Conservation (phyloP, 441 rosid species). For the Euphorbia celastroides region DNA sequence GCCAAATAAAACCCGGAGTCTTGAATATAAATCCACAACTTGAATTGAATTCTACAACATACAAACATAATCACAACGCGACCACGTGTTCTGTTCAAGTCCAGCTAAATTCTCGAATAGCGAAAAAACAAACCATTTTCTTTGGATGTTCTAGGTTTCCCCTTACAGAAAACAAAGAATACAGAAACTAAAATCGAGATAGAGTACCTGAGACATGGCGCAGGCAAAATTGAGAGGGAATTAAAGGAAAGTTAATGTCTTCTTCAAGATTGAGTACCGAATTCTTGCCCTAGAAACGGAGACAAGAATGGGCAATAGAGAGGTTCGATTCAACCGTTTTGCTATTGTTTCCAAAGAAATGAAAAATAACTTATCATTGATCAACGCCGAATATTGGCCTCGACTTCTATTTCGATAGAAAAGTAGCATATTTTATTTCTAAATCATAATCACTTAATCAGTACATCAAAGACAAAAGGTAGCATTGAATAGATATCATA, state of each 20-base stretch:
- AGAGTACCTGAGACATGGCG: slow-evolving; percentile 55
- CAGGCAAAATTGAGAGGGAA: not conserved
- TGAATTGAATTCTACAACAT: not conserved
- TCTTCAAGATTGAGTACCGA: slow-evolving; percentile 5
- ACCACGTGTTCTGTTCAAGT: not conserved
- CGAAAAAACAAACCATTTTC: not conserved
- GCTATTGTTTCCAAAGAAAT: slow-evolving; percentile 2
- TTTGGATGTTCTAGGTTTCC: slow-evolving; percentile 2
- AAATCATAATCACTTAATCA: too few species aligned
- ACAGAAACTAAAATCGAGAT: not conserved
- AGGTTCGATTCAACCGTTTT: not conserved
- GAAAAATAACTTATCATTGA: too few species aligned
- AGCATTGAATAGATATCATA: too few species aligned
- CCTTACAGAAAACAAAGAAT: not conserved
- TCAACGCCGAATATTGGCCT: too few species aligned
- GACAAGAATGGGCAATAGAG: slow-evolving; percentile 3
- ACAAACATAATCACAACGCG: not conserved
- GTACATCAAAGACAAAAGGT: too few species aligned
- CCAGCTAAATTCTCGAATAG: not conserved
- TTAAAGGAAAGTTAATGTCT: not conserved
- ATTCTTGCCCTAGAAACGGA: not conserved
- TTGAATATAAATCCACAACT: not conserved
- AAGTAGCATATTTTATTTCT: too few species aligned
- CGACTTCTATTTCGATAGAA: too few species aligned
- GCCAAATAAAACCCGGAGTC: not conserved